Conservation (phyloP, 257 asterid species). For the Capsicum baccatum region DNA sequence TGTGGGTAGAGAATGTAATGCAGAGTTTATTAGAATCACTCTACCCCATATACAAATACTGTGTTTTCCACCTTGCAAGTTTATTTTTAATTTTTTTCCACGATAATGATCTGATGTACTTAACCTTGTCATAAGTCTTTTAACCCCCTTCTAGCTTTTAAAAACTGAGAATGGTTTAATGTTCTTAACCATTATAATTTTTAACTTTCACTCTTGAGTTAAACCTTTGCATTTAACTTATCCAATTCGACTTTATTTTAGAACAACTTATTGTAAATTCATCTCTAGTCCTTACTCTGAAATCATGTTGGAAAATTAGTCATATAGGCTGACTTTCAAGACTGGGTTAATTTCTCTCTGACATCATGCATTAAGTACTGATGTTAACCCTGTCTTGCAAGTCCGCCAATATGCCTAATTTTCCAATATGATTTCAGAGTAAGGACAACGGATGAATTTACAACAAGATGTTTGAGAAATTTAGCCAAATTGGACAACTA, state of each 20-base stretch:
- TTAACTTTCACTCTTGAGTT: background rate
- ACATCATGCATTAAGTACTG: background rate
- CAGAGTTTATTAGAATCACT: too few species aligned
- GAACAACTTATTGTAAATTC: background rate
- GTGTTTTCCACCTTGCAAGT: too few species aligned
- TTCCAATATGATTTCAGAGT: background rate
- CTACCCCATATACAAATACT: too few species aligned
- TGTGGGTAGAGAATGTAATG: too few species aligned
- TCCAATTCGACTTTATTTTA: background rate
- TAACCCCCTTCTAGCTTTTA: background rate
- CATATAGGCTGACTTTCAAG: background rate
- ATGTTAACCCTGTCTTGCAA: background rate
- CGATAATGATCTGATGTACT: slow-evolving; percentile 9
- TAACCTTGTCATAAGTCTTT: background rate
- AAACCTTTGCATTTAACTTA: background rate
- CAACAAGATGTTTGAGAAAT: background rate
- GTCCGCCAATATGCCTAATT: background rate
- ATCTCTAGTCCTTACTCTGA: background rate
- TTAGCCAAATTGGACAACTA: background rate
- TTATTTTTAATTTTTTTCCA: too few species aligned
- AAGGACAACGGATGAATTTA: slow-evolving; percentile 8
- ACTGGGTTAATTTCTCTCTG: background rate
- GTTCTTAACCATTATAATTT: background rate
- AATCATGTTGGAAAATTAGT: background rate
- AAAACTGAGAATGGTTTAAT: slow-evolving; percentile 21